Conservation (phyloP, 176 grass and related monocot genomes). For the barley (Hordeum vulgare) region MorexV3_pseudomolecules_assembly NC_058519.1:204309093-204309592, state of each 20-base stretch:
- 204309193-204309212: constrained; percentile 3
- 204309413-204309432: no score
- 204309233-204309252: no score
- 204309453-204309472: no score
- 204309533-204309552: not conserved
- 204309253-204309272: no score
- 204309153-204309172: not conserved
- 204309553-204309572: not conserved
- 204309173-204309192: not conserved
- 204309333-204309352: no score
- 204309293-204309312: not conserved
- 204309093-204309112: constrained; percentile 96
- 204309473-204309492: not conserved
- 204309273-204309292: not conserved
- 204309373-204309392: no score
- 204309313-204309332: no score
- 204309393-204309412: no score
- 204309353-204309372: no score
- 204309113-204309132: constrained; percentile 38
- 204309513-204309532: not conserved
- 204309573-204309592: not conserved
- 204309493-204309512: not conserved
- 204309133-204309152: constrained; percentile 9
- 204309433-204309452: no score
- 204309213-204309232: not conserved